Percentiles rank a stretch among this genome's conserved stretches.
phyloP scores from a whole-genome alignment of 345 rosid species.

The Pugionium dolabratum region DNA sequence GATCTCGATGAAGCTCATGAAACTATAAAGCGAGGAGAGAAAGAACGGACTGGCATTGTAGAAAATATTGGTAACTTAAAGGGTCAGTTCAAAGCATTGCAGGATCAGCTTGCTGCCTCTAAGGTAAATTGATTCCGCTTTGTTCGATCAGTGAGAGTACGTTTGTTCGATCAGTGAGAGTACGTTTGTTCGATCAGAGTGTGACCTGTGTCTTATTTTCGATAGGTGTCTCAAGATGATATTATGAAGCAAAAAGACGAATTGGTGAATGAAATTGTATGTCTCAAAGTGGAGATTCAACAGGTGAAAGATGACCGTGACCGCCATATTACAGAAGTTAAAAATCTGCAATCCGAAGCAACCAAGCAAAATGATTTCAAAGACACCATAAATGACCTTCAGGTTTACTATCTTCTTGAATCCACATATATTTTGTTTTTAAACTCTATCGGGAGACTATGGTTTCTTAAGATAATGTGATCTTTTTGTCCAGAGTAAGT shows the following conservation, averaged over 20 bases:
- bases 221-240: slow-evolving; percentile 79
- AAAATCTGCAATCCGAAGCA: slow-evolving; percentile 55
- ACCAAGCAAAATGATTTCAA: slow-evolving; percentile 66
- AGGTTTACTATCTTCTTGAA: slow-evolving; percentile 52
- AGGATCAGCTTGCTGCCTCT: slow-evolving; percentile 69
- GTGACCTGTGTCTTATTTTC: slow-evolving; percentile 19
- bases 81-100: slow-evolving; percentile 74
- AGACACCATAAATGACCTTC: slow-evolving; percentile 65
- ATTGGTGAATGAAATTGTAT: slow-evolving; percentile 64
- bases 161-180: slow-evolving; percentile 23
- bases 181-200: not conserved
- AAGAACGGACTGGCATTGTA: slow-evolving; percentile 73
- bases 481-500: slow-evolving; percentile 55
- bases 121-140: slow-evolving; percentile 59
- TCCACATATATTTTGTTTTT: not conserved
- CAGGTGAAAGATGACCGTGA: slow-evolving; percentile 75
- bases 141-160: slow-evolving; percentile 22
- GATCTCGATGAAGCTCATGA: slow-evolving; percentile 85
- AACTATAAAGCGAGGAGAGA: slow-evolving; percentile 74
- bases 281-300: slow-evolving; percentile 67
- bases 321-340: slow-evolving; percentile 50
- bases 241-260: slow-evolving; percentile 68
- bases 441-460: not conserved
- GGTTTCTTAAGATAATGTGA: slow-evolving; percentile 19
- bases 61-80: slow-evolving; percentile 72